Conservation (phyloP, 2,329 filamentous ascomycete genomes). For the Cordyceps sp. region DNA sequence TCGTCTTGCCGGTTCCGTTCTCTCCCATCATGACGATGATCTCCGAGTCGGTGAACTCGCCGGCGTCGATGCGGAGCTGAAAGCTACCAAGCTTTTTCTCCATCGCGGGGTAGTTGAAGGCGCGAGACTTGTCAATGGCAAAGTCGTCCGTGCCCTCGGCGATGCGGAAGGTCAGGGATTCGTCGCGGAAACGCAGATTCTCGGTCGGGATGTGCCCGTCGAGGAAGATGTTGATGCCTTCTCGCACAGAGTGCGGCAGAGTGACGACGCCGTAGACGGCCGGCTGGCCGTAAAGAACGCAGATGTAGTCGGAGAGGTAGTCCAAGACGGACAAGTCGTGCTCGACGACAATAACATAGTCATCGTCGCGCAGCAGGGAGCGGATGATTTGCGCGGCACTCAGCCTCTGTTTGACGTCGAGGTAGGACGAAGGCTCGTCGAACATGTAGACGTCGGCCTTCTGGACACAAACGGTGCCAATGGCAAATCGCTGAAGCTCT, state of each 20-base stretch:
- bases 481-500: constrained; percentile 95
- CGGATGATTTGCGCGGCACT: constrained; percentile 85
- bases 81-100: constrained; percentile 85
- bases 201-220: constrained; percentile 97
- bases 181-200: constrained; percentile 95
- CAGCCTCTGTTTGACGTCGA: constrained; percentile 98
- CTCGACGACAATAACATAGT: constrained; percentile 98
- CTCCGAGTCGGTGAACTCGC: constrained; percentile 91
- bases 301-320: constrained; percentile 97
- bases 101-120: constrained; percentile 80
- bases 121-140: constrained; percentile 65
- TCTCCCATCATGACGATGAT: constrained; percentile 99
- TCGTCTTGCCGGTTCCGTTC: constrained; percentile 98
- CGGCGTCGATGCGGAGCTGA: constrained; percentile 63
- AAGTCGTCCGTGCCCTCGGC: constrained; percentile 82
- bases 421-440: constrained; percentile 94
- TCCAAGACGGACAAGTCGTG: constrained; percentile 97
- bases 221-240: constrained; percentile 98
- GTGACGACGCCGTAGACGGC: constrained; percentile 97
- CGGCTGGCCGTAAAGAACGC: constrained; percentile 87
- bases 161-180: constrained; percentile 90
- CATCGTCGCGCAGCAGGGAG: constrained; percentile 69
- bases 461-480: constrained; percentile 89
- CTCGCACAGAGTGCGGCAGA: constrained; percentile 83
- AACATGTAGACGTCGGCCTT: constrained; percentile 99